phyloP scores from a whole-genome alignment of 441 rosid genomes.

The Theobroma grandiflorum region DNA sequence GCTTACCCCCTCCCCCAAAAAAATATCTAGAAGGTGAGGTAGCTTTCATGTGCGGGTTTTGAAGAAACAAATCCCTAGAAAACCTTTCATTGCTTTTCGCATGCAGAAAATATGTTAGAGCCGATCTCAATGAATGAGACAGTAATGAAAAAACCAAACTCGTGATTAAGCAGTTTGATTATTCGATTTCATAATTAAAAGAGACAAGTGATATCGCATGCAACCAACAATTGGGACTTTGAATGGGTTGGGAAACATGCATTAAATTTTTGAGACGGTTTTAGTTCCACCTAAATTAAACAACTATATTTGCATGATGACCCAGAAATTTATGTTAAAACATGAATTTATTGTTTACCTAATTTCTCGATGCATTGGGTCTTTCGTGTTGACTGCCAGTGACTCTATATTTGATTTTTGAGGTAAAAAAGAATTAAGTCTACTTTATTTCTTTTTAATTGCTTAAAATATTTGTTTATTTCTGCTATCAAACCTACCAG shows the following conservation, averaged over 20 bases:
- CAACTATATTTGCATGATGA: not conserved
- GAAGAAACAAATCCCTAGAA: no score
- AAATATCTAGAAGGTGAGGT: no score
- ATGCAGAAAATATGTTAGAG: no score
- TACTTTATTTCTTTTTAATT: not conserved
- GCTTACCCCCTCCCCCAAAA: no score
- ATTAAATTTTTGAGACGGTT: not conserved
- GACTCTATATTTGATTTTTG: not conserved
- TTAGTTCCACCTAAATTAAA: constrained; percentile 9
- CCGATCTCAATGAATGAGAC: no score
- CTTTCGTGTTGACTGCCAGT: not conserved
- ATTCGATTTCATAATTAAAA: not conserved
- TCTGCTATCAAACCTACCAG: not conserved
- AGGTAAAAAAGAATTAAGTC: not conserved
- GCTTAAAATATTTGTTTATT: not conserved
- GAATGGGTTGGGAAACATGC: not conserved
- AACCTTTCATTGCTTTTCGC: no score
- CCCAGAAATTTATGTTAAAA: not conserved
- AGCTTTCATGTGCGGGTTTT: no score
- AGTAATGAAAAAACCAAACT: no score
- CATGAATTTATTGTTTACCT: constrained; percentile 10
- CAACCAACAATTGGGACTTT: not conserved
- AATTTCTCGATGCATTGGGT: not conserved
- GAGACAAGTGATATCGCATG: not conserved
- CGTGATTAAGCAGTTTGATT: no score